A percentile compares a stretch with the other conserved stretches of the same genome.
Conservation (phyloP, 768 basidiomycete species). For the Termitomyces sp. region DNA sequence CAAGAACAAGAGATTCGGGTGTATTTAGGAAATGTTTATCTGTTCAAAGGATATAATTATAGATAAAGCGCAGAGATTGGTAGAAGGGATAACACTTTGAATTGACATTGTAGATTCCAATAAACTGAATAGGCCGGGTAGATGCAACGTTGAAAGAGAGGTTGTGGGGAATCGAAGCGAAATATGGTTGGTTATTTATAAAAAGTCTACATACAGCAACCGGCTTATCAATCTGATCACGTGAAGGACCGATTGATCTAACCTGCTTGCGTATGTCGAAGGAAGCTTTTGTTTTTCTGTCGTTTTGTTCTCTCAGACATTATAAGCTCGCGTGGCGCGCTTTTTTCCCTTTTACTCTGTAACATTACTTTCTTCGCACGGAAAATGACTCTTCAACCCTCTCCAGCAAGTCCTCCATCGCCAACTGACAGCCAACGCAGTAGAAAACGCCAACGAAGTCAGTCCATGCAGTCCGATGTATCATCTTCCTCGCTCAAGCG, state of each 20-base stretch:
- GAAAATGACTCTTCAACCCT: conserved; percentile 42
- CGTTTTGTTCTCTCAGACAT: conserved; percentile 4
- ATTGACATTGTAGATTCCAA: conserved; percentile 28
- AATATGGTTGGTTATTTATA: background rate
- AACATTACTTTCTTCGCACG: background rate
- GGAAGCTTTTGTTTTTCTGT: conserved; percentile 10
- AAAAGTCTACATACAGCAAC: background rate
- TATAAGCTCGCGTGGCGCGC: conserved; percentile 9
- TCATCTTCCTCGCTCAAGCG: conserved; percentile 77
- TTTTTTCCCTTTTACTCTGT: conserved; percentile 6
- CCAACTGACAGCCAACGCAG: conserved; percentile 32
- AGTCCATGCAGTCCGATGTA: conserved; percentile 68
- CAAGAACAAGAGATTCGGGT: conserved; percentile 63
- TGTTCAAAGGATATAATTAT: conserved; percentile 6
- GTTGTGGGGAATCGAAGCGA: background rate
- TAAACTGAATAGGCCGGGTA: background rate
- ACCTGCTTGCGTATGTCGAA: conserved; percentile 5
- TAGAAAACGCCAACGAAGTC: conserved; percentile 70
- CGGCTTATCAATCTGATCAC: conserved; percentile 5
- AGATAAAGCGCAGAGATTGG: background rate
- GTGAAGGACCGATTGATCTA: background rate
- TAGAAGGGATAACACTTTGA: conserved; percentile 23
- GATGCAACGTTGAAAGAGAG: background rate
- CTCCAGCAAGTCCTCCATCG: conserved; percentile 40
- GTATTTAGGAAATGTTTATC: conserved; percentile 79